Evolutionary conservation across 2,329 filamentous ascomycete species (phyloP).

Genomic region (Hypoxylon rubiginosum): DNA sequence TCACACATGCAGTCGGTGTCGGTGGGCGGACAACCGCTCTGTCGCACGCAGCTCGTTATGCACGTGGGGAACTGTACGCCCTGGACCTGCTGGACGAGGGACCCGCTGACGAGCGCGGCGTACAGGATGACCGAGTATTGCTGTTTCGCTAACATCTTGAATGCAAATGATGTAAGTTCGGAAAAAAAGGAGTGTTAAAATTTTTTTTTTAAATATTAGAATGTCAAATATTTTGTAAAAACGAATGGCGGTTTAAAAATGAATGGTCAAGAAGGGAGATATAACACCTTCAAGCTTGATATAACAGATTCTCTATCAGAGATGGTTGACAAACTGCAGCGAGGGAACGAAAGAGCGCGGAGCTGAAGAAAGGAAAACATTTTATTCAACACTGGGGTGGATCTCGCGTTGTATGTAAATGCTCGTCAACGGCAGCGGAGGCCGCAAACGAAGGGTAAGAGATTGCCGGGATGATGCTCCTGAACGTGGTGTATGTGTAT

Average conservation of each 20-base stretch:
- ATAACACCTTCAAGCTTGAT: conserved; percentile 24
- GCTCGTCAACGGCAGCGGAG: conserved; percentile 11
- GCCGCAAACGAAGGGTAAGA: conserved; percentile 13
- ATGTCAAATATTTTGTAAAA: conserved; percentile 12
- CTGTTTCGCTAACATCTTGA: conserved; percentile 47
- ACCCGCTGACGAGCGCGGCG: conserved; percentile 44
- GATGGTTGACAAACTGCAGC: conserved; percentile 1
- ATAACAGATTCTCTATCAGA: conserved; percentile 14
- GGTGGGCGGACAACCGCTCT: conserved; percentile 51
- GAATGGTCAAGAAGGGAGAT: conserved; percentile 25
- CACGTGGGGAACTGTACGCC: conserved; percentile 51
- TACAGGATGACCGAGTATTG: conserved; percentile 41
- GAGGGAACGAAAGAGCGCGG: conserved; percentile 27
- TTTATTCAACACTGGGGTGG: conserved; percentile 13
- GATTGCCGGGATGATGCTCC: conserved; percentile 39
- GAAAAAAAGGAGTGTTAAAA: conserved; percentile 6
- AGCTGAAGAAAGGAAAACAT: conserved; percentile 30
- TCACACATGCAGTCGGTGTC: conserved; percentile 56
- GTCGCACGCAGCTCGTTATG: conserved; percentile 54
- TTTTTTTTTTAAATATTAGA: not conserved
- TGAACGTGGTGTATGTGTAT: conserved; percentile 22
- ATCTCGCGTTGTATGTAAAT: conserved; percentile 35
- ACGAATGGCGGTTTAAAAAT: conserved; percentile 30
- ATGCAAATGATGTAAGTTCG: conserved; percentile 15
- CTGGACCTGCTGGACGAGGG: conserved; percentile 43